Base-by-base conservation (phyloP, 179 eudicot genomes). In the Spergularia azorica region DNA sequence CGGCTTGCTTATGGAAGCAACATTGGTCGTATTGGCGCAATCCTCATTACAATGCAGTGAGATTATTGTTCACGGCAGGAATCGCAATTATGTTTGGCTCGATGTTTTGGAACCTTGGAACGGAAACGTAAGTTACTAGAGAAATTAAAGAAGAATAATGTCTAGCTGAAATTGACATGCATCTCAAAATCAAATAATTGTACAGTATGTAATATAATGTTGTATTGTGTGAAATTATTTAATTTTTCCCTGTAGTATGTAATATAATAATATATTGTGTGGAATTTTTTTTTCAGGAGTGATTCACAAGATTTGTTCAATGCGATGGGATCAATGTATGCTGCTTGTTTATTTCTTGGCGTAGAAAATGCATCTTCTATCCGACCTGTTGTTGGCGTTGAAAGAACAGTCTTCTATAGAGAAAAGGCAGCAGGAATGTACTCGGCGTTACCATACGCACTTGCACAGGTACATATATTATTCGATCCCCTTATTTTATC, bases 381-480 rank as follows among this genome's bases (percentile, higher is more conserved):
- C 48, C 62, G 76, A 20, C 82, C 82, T 26, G 82, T 79, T 55
- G 73, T 79, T 43, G 77, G 74, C 38, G 82, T 74, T 12, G 82
- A 79, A 74, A 79, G 82, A 54, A 79, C 82, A 9, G 82, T 79
- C 54, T 79, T 79, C n/a, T 79, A 79, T 76, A 67, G 82, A 79
- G 82, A 79, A 55, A 79, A 68, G 63, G 82, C 82, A 9, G 82
- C 82, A 17, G 82, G 82, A 60, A 58, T 79, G 78, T 79, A 73
- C 78, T 79, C 82, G n/a, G 82, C 82, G 67, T 61, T 74, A 63
- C 78, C 82, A 36, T 79, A 79, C 39, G 82, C 77, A 65, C 70
- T 79, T 67, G 74, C 78, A 41, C 82, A 79, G 82, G 82, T 79
- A 67, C 59, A 21, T 21, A 21, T 21, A 21, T 41, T 21, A 21